Evolutionary conservation across 2,329 filamentous ascomycete genomes (phyloP).

Genomic region (Aspergillus floridensis): DNA sequence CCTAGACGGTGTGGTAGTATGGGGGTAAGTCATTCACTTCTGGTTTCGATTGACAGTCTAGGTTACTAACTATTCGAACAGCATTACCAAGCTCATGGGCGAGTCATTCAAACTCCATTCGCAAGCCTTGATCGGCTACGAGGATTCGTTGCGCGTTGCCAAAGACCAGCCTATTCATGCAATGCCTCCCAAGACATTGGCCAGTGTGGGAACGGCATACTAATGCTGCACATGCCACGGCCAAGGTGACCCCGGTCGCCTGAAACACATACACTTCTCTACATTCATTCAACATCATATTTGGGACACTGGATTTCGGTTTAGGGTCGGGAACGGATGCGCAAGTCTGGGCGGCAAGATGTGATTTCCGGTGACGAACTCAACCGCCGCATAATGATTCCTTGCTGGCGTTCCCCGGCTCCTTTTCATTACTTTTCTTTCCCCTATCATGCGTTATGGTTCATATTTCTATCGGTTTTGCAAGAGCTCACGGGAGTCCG

Average conservation of each 20-base stretch:
- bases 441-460: constrained; percentile 24
- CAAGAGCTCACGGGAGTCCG: constrained; percentile 45
- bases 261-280: neutral
- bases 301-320: constrained; percentile 41
- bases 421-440: constrained; percentile 20
- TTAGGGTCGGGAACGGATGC: constrained; percentile 34
- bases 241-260: neutral
- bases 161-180: constrained; percentile 44
- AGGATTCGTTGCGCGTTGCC: constrained; percentile 57
- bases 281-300: constrained; percentile 31
- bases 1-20: constrained; percentile 97
- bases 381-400: constrained; percentile 31
- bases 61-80: constrained; percentile 45
- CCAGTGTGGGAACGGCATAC: constrained; percentile 44
- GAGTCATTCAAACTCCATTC: constrained; percentile 97
- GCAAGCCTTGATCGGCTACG: constrained; percentile 90
- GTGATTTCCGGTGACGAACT: constrained; percentile 32
- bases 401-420: constrained; percentile 32
- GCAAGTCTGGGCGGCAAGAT: constrained; percentile 37
- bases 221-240: constrained; percentile 22
- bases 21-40: constrained; percentile 76
- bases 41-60: constrained; percentile 2
- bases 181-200: constrained; percentile 45
- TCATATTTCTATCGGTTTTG: constrained; percentile 33
- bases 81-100: constrained; percentile 77